Evolutionary conservation across 202 grass and related monocot species (phyloP).

Genomic region (Musa balbisiana): DNA sequence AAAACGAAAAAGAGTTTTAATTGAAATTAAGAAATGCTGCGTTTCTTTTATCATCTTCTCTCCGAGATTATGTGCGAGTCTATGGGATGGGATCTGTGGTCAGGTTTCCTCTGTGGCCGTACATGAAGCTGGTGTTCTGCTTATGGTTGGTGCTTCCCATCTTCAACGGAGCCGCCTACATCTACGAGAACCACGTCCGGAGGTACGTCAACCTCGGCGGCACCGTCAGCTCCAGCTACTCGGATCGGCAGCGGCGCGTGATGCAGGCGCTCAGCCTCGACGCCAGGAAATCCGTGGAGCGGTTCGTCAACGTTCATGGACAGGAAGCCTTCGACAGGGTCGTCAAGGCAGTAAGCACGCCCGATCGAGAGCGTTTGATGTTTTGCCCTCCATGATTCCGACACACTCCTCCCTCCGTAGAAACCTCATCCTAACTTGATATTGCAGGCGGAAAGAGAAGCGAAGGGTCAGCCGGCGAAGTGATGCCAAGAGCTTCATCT

Average conservation of each 20-base stretch:
- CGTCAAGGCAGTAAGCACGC: constrained; percentile 49
- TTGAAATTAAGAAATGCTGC: too few species aligned
- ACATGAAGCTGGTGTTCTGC: constrained; percentile 90
- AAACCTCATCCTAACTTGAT: neutral
- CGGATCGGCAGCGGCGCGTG: constrained; percentile 55
- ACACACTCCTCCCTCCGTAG: too few species aligned
- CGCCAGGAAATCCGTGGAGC: constrained; percentile 68
- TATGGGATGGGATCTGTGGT: neutral
- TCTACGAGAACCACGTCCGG: constrained; percentile 68
- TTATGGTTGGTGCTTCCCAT: constrained; percentile 92
- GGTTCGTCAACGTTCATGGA: constrained; percentile 60
- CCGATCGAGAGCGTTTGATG: neutral
- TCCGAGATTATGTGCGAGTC: neutral
- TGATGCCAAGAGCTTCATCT: neutral
- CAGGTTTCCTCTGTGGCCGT: constrained; percentile 85
- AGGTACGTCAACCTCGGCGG: constrained; percentile 74
- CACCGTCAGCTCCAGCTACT: constrained; percentile 55
- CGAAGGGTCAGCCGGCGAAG: neutral
- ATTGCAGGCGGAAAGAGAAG: constrained; percentile 1
- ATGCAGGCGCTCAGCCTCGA: constrained; percentile 96
- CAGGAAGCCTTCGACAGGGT: constrained; percentile 69
- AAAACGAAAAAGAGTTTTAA: too few species aligned
- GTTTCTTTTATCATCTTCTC: too few species aligned
- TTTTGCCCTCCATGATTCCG: neutral
- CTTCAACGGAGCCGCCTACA: constrained; percentile 94